These are phyloP conservation scores for Linum tenue DNA, from an alignment of 345 rosid species.

Conservation along the genomic window DNA sequence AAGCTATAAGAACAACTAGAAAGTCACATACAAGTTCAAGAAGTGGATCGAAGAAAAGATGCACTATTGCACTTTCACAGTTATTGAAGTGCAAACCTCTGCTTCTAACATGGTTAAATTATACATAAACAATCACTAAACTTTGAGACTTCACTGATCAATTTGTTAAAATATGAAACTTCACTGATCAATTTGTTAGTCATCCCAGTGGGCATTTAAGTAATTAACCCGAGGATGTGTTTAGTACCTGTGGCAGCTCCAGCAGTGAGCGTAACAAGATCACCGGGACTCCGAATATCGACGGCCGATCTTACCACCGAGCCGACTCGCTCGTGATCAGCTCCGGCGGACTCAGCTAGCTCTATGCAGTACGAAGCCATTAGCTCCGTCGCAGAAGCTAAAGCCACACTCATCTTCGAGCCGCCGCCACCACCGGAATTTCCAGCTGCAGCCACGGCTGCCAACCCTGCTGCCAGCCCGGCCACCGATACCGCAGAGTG, in stretches of 20 bases:
- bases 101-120: too few relatives aligned
- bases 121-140: too few relatives aligned
- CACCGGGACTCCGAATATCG: conserved; percentile 70
- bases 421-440: conserved; percentile 16
- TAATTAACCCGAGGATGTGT: neutral
- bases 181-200: too few relatives aligned
- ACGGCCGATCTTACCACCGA: conserved; percentile 75
- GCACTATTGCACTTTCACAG: too few relatives aligned
- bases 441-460: conserved; percentile 63
- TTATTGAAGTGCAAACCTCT: too few relatives aligned
- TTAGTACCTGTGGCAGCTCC: conserved; percentile 90
- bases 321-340: conserved; percentile 60
- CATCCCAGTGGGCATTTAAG: too few relatives aligned
- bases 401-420: conserved; percentile 58
- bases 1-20: conserved; percentile 29
- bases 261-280: conserved; percentile 84
- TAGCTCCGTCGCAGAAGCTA: conserved; percentile 83
- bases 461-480: conserved; percentile 87
- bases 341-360: conserved; percentile 69
- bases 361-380: conserved; percentile 88
- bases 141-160: too few relatives aligned
- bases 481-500: conserved; percentile 83
- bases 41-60: too few relatives aligned
- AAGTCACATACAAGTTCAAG: too few relatives aligned
- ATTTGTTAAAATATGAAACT: too few relatives aligned